phyloP scores from a whole-genome alignment of 305 asterid species.

The Rubia balearica region DNA sequence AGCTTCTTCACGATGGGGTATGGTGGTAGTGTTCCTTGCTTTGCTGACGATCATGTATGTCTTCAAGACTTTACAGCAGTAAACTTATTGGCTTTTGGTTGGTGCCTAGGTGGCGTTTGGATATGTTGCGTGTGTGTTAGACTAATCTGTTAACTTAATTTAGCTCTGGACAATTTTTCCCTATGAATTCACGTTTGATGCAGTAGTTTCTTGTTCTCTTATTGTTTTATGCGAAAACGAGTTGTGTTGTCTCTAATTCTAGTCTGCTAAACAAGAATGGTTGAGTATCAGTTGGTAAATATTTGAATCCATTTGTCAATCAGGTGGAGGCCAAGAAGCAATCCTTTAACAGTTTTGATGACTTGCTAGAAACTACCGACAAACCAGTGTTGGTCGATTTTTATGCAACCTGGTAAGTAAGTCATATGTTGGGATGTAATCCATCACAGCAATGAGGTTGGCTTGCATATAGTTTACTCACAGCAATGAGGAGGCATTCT shows the following conservation, averaged over 20 bases:
- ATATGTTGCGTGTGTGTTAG: not conserved
- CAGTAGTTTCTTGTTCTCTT: not conserved
- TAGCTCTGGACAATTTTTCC: no score
- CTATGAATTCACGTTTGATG: not conserved
- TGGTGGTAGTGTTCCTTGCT: not conserved
- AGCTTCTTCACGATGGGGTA: not conserved
- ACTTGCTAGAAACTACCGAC: constrained; percentile 60
- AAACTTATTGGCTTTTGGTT: not conserved
- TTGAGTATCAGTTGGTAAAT: not conserved
- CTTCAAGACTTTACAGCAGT: no score
- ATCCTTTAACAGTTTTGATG: constrained; percentile 69
- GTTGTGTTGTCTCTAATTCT: not conserved
- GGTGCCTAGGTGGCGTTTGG: not conserved
- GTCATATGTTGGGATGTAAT: not conserved
- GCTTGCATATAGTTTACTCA: not conserved
- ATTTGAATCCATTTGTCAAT: constrained; percentile 5
- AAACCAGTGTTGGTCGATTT: constrained; percentile 90
- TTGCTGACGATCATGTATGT: not conserved
- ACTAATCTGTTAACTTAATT: not conserved
- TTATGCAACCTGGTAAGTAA: constrained; percentile 87
- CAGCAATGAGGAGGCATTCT: not conserved
- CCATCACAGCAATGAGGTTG: not conserved
- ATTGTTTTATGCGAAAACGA: not conserved
- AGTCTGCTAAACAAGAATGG: not conserved
- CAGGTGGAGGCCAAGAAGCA: constrained; percentile 70